A percentile compares a stretch with the other conserved stretches of the same genome.
Conservation (phyloP, 208 protist species). For the Dictyostelium gargantuum region DNA sequence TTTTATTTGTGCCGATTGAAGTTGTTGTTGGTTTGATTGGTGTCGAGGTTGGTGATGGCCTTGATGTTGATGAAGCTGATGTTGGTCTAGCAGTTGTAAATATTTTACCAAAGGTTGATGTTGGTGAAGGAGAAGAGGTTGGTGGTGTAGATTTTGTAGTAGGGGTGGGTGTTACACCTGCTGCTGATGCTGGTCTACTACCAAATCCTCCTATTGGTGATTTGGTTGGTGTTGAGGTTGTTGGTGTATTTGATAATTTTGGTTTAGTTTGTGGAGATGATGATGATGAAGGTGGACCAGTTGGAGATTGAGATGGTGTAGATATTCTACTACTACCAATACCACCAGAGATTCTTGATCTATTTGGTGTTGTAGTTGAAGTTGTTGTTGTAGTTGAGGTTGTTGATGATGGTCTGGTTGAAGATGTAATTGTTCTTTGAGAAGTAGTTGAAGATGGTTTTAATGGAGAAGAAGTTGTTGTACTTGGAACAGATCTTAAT, state of each 20-base stretch:
- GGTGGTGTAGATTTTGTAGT: not conserved
- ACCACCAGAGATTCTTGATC: no score
- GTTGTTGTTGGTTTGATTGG: not conserved
- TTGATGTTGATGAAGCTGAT: not conserved
- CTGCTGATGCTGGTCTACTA: not conserved
- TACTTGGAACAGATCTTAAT: not conserved
- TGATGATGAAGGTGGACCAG: not conserved
- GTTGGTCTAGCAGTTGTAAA: not conserved
- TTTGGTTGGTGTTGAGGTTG: not conserved
- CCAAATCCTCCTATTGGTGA: not conserved
- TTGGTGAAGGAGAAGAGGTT: not conserved
- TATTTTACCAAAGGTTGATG: not conserved
- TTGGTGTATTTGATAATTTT: not conserved
- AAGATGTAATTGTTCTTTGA: not conserved
- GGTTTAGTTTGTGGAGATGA: not conserved
- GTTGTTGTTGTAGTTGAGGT: not conserved
- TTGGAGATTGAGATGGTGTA: not conserved
- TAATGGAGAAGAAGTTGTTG: not conserved
- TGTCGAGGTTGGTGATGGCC: not conserved
- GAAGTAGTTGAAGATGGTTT: not conserved
- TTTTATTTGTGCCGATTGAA: no score
- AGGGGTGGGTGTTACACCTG: not conserved
- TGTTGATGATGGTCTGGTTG: not conserved
- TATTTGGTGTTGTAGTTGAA: not conserved
- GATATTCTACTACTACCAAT: not conserved